phyloP scores from a whole-genome alignment of 345 rosid species.

The Salix viminalis region DNA sequence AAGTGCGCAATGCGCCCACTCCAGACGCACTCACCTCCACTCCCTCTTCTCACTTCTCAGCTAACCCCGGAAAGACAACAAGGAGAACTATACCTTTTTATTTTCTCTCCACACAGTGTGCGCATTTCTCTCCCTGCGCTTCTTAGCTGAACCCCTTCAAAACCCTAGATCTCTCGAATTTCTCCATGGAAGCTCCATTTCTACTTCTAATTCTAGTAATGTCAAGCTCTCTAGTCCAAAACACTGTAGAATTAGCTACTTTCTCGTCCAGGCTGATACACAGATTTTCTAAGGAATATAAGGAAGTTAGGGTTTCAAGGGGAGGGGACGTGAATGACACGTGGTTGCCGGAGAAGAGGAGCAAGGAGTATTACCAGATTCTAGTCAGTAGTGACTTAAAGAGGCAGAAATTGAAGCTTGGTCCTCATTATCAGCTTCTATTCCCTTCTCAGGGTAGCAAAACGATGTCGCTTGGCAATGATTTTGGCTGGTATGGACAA shows the following conservation, averaged over 20 bases:
- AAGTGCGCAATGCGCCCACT: too few relatives aligned
- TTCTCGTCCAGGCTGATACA: constrained; percentile 65
- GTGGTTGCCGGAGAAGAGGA: constrained; percentile 54
- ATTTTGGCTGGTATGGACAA: constrained; percentile 60
- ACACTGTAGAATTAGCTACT: constrained; percentile 2
- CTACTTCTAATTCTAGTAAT: constrained; percentile 6
- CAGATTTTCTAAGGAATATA: constrained; percentile 72
- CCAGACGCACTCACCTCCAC: too few relatives aligned
- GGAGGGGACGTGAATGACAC: constrained; percentile 12
- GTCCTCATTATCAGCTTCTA: constrained; percentile 43
- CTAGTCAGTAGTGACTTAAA: constrained; percentile 48
- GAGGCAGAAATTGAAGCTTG: constrained; percentile 79
- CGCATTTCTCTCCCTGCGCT: too few relatives aligned
- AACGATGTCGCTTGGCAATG: constrained; percentile 60
- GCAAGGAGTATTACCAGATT: constrained; percentile 49
- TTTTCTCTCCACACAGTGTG: too few relatives aligned
- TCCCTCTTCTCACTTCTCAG: too few relatives aligned
- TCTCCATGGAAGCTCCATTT: background rate
- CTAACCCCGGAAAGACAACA: too few relatives aligned
- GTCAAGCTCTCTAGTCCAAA: background rate
- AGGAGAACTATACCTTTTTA: too few relatives aligned
- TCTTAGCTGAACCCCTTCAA: too few relatives aligned
- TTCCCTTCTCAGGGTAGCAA: constrained; percentile 81
- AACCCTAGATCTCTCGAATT: too few relatives aligned
- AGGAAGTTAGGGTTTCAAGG: constrained; percentile 30